Conservation (phyloP, 2,329 filamentous ascomycete genomes). For the Dactylellina parvicollis region DNA sequence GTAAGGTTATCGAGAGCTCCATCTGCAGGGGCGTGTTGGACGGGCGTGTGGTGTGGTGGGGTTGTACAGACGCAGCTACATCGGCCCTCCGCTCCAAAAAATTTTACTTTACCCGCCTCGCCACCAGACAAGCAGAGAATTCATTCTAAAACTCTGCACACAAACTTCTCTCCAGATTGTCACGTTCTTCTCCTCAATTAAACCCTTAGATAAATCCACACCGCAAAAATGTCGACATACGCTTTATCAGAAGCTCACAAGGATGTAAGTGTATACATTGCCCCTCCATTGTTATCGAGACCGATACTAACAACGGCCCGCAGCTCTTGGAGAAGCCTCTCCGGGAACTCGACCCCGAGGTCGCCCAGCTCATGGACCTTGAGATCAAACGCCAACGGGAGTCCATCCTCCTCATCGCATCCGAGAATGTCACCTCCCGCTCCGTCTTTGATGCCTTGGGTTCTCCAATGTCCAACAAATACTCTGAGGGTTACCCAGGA, state of each 20-base stretch:
- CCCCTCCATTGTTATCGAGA: conserved; percentile 2
- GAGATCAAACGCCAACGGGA: conserved; percentile 97
- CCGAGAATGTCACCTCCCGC: conserved; percentile 98
- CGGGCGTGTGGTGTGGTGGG: conserved; percentile 6
- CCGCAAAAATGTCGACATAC: conserved; percentile 63
- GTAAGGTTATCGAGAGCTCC: conserved; percentile 24
- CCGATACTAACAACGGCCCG: conserved; percentile 60
- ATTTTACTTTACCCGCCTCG: conserved; percentile 54
- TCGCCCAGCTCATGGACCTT: conserved; percentile 94
- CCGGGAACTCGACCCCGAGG: conserved; percentile 89
- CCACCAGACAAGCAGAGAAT: conserved; percentile 7
- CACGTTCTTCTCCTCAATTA: conserved; percentile 8
- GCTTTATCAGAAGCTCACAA: conserved; percentile 68
- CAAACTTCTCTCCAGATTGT: neutral
- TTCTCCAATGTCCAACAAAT: conserved; percentile 97
- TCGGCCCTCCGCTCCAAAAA: conserved; percentile 49
- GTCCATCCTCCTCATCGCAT: conserved; percentile 98
- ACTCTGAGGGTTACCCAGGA: conserved; percentile 97
- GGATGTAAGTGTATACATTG: conserved; percentile 62
- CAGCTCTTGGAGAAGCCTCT: conserved; percentile 97
- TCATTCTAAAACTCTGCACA: conserved; percentile 24
- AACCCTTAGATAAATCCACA: conserved; percentile 9
- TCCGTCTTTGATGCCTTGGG: conserved; percentile 98
- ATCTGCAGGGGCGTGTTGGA: conserved; percentile 9
- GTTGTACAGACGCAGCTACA: conserved; percentile 33